Evolutionary conservation across 371 early-diverging fungal species (phyloP).

Genomic region (Mucor indicus): DNA sequence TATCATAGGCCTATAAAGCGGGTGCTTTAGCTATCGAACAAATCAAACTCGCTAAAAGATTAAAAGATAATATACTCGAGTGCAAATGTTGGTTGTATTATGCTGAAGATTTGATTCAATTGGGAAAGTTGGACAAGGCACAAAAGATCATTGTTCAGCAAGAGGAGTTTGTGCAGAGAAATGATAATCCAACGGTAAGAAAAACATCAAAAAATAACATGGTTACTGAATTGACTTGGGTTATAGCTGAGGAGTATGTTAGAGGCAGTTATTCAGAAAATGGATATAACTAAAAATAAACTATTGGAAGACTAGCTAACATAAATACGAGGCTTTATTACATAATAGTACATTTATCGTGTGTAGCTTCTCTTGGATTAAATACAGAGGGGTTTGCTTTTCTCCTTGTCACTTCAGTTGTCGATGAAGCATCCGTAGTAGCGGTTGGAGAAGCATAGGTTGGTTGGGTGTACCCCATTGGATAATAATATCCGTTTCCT

Average conservation of each 20-base stretch:
- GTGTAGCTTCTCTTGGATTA: slow-evolving; percentile 17
- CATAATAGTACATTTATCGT: slow-evolving; percentile 23
- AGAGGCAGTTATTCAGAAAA: slow-evolving; percentile 5
- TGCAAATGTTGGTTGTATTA: slow-evolving; percentile 56
- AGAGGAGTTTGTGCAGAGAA: not conserved
- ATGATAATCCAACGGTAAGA: not conserved
- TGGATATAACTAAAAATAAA: not conserved
- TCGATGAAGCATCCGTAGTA: not conserved
- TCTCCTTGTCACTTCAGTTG: not conserved
- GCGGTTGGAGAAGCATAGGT: not conserved
- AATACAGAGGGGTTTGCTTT: not conserved
- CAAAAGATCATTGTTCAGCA: slow-evolving; percentile 32
- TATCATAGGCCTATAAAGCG: slow-evolving; percentile 42
- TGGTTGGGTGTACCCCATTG: not conserved
- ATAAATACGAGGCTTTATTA: slow-evolving; percentile 1
- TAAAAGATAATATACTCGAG: slow-evolving; percentile 43
- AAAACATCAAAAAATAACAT: not conserved
- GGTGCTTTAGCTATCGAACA: slow-evolving; percentile 42
- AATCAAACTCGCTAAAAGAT: slow-evolving; percentile 38
- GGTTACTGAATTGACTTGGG: not conserved
- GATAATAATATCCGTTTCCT: not conserved
- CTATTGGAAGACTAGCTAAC: not conserved
- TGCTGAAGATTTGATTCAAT: slow-evolving; percentile 50
- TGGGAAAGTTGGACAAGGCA: slow-evolving; percentile 28
- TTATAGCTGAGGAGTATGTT: slow-evolving; percentile 17